Evolutionary conservation across 2,329 filamentous ascomycete species (phyloP).

Genomic region (Claviceps sp.): DNA sequence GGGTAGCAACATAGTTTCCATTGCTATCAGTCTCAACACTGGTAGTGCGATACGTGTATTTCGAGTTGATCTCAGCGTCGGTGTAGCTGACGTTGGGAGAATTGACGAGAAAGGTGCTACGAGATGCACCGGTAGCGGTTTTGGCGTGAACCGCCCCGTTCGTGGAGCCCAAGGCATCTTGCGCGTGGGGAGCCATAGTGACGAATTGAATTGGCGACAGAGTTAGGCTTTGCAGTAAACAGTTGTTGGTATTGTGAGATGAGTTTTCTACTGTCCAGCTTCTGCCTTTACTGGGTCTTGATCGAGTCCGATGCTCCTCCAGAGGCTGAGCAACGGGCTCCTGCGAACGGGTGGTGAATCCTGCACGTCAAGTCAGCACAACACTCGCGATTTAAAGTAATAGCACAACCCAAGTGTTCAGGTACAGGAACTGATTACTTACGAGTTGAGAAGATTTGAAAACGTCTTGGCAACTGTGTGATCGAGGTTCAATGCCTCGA

Average conservation of each 20-base stretch:
- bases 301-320: conserved; percentile 66
- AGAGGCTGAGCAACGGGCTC: conserved; percentile 84
- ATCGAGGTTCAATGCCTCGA: conserved; percentile 43
- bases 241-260: conserved; percentile 2
- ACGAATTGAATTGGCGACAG: conserved; percentile 22
- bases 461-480: conserved; percentile 78
- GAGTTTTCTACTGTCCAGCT: conserved; percentile 9
- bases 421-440: conserved; percentile 24
- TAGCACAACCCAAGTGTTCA: not conserved
- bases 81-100: conserved; percentile 91
- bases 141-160: conserved; percentile 44
- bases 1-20: conserved; percentile 71
- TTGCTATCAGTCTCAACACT: conserved; percentile 56
- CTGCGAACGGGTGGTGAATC: conserved; percentile 90
- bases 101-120: conserved; percentile 68
- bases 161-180: conserved; percentile 40
- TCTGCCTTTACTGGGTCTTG: conserved; percentile 40
- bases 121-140: conserved; percentile 35
- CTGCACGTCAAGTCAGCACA: conserved; percentile 30
- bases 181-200: conserved; percentile 86
- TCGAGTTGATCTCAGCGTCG: conserved; percentile 75
- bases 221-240: conserved; percentile 6
- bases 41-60: conserved; percentile 94
- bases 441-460: conserved; percentile 97
- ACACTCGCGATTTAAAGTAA: not conserved